Base-by-base conservation (phyloP, 192 early-diverging fungal genomes). In the Podochytrium sp. region DNA sequence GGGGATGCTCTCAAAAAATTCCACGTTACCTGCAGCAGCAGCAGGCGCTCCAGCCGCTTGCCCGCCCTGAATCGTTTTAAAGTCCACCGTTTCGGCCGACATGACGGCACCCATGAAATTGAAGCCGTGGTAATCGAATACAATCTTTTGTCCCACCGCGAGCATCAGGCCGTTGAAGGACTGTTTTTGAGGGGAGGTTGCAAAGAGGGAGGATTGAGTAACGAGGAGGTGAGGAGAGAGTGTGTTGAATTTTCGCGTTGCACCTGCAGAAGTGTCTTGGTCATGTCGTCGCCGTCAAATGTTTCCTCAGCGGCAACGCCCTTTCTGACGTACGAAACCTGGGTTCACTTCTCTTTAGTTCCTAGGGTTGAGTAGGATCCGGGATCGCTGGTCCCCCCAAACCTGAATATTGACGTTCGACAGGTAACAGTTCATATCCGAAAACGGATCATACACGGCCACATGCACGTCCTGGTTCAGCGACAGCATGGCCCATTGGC, bases 81-180 rank as follows among this genome's bases (percentile, higher is more conserved):
- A 74, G 63, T 89, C 82, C 34, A 92, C 85, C 16, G 84, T 80
- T 2, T 89, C 84, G 10, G 90, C 50, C 38, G 76, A 71, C 1
- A 73, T 82, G 2, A 87, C 84, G 2, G 79, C 74, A 55, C 85
- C 68, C 16, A 77, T 43, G 27, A 97, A 76, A 53, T 91, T 90
- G 59, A 87, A 77, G 6, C 92, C 95, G 57, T 91, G 86, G 78
- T 90, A 95, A 39, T 98, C 96, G 62, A 96, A 87, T 3, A 93
- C 85, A 52, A 96, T 51, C 33, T 77, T 67, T 69, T 98, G 95
- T 23, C 89, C 91, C 3, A 80, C 79, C 16, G 90, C 76, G 60
- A 98, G 92, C 16, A 96, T 89, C 86, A 96, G 93, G 56, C 90
- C 89, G 47, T 90, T 84, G 73, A 94, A 96, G 39, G 76, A 69